A percentile compares a stretch with the other conserved stretches of the same genome.
Evolutionary conservation across 345 rosid species (phyloP).

Genomic region (Microcos paniculata): DNA sequence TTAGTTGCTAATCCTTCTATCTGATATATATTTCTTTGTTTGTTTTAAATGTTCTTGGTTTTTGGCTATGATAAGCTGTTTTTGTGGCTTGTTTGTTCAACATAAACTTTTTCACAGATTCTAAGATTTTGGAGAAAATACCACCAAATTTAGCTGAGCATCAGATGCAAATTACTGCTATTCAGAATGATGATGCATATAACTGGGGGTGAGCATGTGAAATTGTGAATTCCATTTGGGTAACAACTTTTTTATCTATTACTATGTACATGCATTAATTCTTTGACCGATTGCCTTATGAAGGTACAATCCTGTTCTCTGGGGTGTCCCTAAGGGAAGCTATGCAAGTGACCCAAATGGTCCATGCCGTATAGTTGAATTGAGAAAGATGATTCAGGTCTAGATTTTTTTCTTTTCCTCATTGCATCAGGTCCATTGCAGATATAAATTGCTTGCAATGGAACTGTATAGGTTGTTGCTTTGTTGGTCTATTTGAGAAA

Average conservation of each 20-base stretch:
- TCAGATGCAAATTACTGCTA: slow-evolving; percentile 64
- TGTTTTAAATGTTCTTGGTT: background rate
- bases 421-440: background rate
- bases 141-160: slow-evolving; percentile 84
- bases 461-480: slow-evolving; percentile 8
- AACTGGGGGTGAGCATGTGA: slow-evolving; percentile 86
- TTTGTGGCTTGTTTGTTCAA: slow-evolving; percentile 20
- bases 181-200: slow-evolving; percentile 81
- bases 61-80: slow-evolving; percentile 9
- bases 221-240: background rate
- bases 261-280: background rate
- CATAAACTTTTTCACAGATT: slow-evolving; percentile 51
- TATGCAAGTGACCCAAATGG: slow-evolving; percentile 82
- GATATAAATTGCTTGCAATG: slow-evolving; percentile 1
- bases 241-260: background rate
- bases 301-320: slow-evolving; percentile 93
- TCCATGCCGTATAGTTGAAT: slow-evolving; percentile 68
- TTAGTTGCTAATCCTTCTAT: too few relatives aligned
- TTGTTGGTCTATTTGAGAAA: background rate
- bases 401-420: slow-evolving; percentile 16
- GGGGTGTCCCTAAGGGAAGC: slow-evolving; percentile 99
- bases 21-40: too few relatives aligned
- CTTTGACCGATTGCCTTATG: slow-evolving; percentile 25
- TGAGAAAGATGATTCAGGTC: slow-evolving; percentile 97
- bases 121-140: slow-evolving; percentile 52